Evolutionary conservation across 2,329 filamentous ascomycete genomes (phyloP).

Genomic region (Chrysosporium keratinophilum): DNA sequence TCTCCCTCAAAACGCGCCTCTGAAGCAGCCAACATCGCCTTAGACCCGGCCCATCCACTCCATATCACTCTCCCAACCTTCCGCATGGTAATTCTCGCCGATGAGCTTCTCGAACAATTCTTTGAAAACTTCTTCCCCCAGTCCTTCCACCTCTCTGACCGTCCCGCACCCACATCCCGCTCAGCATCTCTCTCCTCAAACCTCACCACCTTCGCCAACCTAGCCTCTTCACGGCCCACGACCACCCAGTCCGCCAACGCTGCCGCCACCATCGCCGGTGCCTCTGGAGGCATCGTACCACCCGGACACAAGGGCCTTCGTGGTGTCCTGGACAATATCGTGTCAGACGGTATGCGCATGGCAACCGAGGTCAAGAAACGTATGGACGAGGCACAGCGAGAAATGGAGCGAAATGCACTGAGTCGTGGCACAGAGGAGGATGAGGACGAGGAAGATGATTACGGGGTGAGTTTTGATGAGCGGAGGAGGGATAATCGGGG

Average conservation of each 20-base stretch:
- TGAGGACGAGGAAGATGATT: slow-evolving; percentile 47
- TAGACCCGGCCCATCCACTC: slow-evolving; percentile 85
- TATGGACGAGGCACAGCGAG: slow-evolving; percentile 91
- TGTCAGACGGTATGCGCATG: slow-evolving; percentile 92
- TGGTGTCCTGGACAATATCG: slow-evolving; percentile 92
- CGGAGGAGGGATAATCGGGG: slow-evolving; percentile 21
- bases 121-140: slow-evolving; percentile 93
- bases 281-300: slow-evolving; percentile 50
- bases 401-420: slow-evolving; percentile 72
- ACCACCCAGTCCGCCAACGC: slow-evolving; percentile 26
- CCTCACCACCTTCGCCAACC: slow-evolving; percentile 74
- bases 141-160: slow-evolving; percentile 78
- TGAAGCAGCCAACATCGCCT: slow-evolving; percentile 73
- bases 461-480: slow-evolving; percentile 37
- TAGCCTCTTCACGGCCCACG: slow-evolving; percentile 44
- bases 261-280: slow-evolving; percentile 37
- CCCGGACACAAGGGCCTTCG: slow-evolving; percentile 67
- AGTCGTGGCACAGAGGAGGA: slow-evolving; percentile 61
- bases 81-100: slow-evolving; percentile 94
- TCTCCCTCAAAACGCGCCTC: slow-evolving; percentile 53
- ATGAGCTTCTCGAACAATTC: slow-evolving; percentile 91
- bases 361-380: slow-evolving; percentile 81
- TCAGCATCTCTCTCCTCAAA: slow-evolving; percentile 50
- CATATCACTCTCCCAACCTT: slow-evolving; percentile 96
- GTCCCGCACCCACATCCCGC: slow-evolving; percentile 39